Conservation (phyloP, 192 early-diverging fungal genomes). For the Backusella luteola region DNA sequence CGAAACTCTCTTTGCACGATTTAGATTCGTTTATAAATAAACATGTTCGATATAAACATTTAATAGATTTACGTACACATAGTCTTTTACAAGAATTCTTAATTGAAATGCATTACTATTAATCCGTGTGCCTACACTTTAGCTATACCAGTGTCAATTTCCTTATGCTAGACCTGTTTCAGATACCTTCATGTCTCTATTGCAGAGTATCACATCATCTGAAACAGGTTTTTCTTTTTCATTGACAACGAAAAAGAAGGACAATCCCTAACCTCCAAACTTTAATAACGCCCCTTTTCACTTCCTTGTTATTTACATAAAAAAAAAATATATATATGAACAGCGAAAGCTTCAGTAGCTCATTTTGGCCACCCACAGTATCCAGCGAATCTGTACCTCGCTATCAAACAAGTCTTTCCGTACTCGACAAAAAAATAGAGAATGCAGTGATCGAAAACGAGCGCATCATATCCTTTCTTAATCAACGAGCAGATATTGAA, state of each 20-base stretch:
- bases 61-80: too few relatives aligned
- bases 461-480: neutral
- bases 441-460: conserved; percentile 18
- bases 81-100: too few relatives aligned
- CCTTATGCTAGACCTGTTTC: neutral
- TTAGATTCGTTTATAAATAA: neutral
- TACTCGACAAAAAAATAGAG: conserved; percentile 13
- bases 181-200: neutral
- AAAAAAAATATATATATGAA: neutral
- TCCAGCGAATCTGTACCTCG: neutral
- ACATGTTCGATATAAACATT: too few relatives aligned
- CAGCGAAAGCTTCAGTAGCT: neutral
- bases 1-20: neutral
- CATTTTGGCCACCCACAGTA: conserved; percentile 17
- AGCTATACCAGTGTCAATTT: too few relatives aligned
- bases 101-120: too few relatives aligned
- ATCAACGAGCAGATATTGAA: conserved; percentile 3
- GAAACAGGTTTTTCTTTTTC: neutral
- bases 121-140: too few relatives aligned
- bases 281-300: neutral
- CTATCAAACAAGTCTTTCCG: conserved; percentile 4
- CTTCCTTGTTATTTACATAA: neutral
- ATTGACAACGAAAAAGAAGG: neutral
- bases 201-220: neutral
- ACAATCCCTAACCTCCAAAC: neutral